These are phyloP conservation scores for rapeseed (Brassica napus) DNA, from an alignment of 345 rosid species.

Conservation along the genomic window Da-Ae NC_063442.1:29784001-29784500, in stretches of 20 bases:
- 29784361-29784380: background rate
- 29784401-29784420: conserved; percentile 47
- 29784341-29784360: background rate
- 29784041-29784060: conserved; percentile 43
- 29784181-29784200: conserved; percentile 84
- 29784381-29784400: background rate
- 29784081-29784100: no score
- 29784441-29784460: conserved; percentile 92
- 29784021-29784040: conserved; percentile 47
- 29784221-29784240: conserved; percentile 69
- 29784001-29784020: conserved; percentile 68
- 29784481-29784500: conserved; percentile 37
- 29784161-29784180: conserved; percentile 53
- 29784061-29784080: conserved; percentile 77
- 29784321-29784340: background rate
- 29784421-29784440: conserved; percentile 47
- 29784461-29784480: conserved; percentile 69
- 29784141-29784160: background rate
- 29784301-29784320: background rate
- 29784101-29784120: background rate
- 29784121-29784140: background rate
- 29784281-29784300: background rate
- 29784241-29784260: conserved; percentile 64
- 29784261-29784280: conserved; percentile 27
- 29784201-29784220: conserved; percentile 78